Base-by-base conservation (phyloP, 106 monocot genomes). In the Allium fistulosum region DNA sequence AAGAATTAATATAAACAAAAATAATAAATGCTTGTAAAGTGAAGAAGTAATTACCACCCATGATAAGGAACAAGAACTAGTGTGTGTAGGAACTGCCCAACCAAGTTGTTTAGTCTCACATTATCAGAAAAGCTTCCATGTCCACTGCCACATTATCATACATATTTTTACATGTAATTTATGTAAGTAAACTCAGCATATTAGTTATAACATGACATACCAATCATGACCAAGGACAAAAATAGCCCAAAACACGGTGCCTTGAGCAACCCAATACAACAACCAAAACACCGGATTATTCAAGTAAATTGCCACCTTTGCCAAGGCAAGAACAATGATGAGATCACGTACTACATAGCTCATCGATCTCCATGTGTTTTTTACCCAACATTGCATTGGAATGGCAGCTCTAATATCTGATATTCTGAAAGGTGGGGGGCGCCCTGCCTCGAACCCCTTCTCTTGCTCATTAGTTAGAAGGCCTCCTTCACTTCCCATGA, bases 221-320 rank as follows among this genome's bases (percentile, higher is more conserved):
- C 94, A 94, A 58, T 94, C 94, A 63, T 94, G 94, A 51, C 94
- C 94, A 11, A 94, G 87, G 16, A 90, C 90, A 69, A 94, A 94
- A 65, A 94, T 69, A 26, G 94, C 94, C 90, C 94, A 94, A 65
- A 94, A 94, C 90, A 90, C 87, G 78, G 94, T 94, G 5, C 94
- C 94, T 75, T 94, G 94, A 2, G 83, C 82, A 8, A 71, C 50
- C 94, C 94, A 90, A 51, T 94, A 94, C 48, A 87, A 57, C 6
- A 85, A 81, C 90, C 87, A 94, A 6, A 76, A 68, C 11, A 73
- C 2, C 79, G 80, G 82, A 16, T 49, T 63, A 53, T 85, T 67
- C 27, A 84, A 15, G 48, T 51, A 69, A 17, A 80, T 73, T 28
- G 83, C 87, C 0, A 75, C 76, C 9, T 56, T 76, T 22, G 74